Evolutionary conservation across 2,329 filamentous ascomycete species (phyloP), one percentile per base, ranked within the genome.

Genomic region (Monosporascus cannonballus): DNA sequence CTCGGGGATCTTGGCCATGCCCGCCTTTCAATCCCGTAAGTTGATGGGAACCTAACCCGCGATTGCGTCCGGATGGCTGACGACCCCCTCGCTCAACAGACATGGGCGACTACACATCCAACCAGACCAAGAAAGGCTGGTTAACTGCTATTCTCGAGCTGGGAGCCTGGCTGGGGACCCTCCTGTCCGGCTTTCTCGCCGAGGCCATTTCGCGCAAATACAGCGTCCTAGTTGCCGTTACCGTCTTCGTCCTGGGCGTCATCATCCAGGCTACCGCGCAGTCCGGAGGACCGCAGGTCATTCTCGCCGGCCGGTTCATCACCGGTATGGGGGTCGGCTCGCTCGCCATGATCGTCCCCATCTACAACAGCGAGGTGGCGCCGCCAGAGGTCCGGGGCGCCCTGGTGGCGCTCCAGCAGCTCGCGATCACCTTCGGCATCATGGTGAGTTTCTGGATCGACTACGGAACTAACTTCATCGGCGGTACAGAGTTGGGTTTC

Each of bases 91-190:
- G 18, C 36, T 3, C 15, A 4, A 22, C 18, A 80, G 77, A 83
- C 53, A 83, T 83, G 79, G 79, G 76, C 48, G 73, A 75, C 36
- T 81, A 81, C 37, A 70, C 64, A 17, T 71, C 71, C n/a, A 68
- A 77, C 54, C 73, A 76, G 61, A 77, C 77, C 5, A 76, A 78
- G 57, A 83, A 83, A 61, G 80, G 80, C 17, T 83, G 79, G 80
- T 64, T 84, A 5, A 83, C 79, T 1, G 76, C 86, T 2, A 89
- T 90, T 57, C 80, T 91, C 25, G 86, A 90, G 64, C 78, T 91
- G 2, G 87, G 87, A 50, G 87, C 87, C 44, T 91, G 87, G 87
- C 64, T 89, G n/a, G 88, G 88, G 38, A 81, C 85, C 0, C 69
- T 92, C 3, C 74, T 86, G 41, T 87, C 82, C 2, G 85, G 87